phyloP scores from a whole-genome alignment of 176 grass and related monocot species.

The Lolium perenne region DNA sequence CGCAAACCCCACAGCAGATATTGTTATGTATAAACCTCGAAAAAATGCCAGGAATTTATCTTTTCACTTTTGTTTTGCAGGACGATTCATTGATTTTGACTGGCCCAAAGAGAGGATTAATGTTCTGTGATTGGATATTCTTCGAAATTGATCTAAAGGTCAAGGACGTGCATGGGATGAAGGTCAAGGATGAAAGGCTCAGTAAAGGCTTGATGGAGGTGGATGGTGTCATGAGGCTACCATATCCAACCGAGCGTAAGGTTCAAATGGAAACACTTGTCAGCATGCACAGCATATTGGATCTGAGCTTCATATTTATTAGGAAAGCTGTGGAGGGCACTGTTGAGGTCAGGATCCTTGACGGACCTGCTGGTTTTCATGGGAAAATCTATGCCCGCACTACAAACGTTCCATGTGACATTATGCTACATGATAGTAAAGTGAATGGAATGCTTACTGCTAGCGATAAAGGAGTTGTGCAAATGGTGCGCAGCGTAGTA shows the following conservation, averaged over 20 bases:
- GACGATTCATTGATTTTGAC: neutral
- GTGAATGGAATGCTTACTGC: neutral
- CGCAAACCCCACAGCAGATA: neutral
- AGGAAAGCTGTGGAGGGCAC: neutral
- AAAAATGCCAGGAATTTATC: neutral
- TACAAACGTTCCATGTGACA: neutral
- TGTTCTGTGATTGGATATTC: neutral
- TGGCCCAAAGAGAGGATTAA: neutral
- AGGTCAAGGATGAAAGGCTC: neutral
- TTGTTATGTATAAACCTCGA: neutral
- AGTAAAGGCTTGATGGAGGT: neutral
- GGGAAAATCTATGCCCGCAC: neutral
- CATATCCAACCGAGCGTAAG: neutral
- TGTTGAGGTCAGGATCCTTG: neutral
- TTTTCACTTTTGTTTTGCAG: neutral
- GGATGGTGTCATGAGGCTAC: neutral
- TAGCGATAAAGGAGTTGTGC: neutral
- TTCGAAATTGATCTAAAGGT: neutral
- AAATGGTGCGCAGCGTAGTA: neutral
- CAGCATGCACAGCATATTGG: conserved; percentile 1
- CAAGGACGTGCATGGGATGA: neutral
- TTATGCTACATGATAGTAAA: conserved; percentile 4
- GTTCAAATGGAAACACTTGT: neutral
- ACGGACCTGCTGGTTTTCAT: neutral
- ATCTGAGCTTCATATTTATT: neutral